Base-by-base conservation (phyloP, 1,284 basidiomycete species). In the Ustilago curta region DNA sequence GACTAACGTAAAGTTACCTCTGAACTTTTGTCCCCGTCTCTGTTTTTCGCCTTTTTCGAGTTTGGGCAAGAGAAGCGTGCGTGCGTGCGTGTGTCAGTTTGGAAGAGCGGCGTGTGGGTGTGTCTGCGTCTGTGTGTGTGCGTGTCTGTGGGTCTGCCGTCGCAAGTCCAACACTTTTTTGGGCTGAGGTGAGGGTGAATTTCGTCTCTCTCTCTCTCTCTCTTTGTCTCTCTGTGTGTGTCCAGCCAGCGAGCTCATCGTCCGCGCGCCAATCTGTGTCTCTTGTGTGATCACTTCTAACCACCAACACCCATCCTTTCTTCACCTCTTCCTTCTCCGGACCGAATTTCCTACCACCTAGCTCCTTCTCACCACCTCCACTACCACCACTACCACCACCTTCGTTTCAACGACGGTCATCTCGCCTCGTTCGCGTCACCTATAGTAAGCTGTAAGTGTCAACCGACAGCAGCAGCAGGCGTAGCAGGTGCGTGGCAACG, bases 141-240 rank as follows among this genome's bases (percentile, higher is more conserved):
- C n/a, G n/a, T n/a, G n/a, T n/a, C n/a, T n/a, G n/a, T n/a, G n/a
- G n/a, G n/a, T n/a, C n/a, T n/a, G n/a, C 5, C 25, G 42, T 53
- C 47, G 19, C 55, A 70, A 70, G 60, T 62, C 68, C 68, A 70
- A 70, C 68, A 70, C 68, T 70, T 70, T 60, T 59, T 47, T 25
- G 12, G 4, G 12, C 40, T 8, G 39, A 25, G 23, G 5, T 42
- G 4, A 3, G 12, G n/a, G 40, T 43, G 44, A 49, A 49, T 37
- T n/a, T 42, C 42, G 49, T 16, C 29, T 40, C 27, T 40, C 25
- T 43, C 42, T 23, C 19, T 12, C 7, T 35, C 29, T 40, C 16
- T n/a, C n/a, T n/a, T n/a, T n/a, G n/a, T 40, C 27, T 40, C 25
- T 43, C 42, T 23, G 16, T 12, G 2, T 35, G 19, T 18, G 23